phyloP scores from a whole-genome alignment of 768 basidiomycete species.

The Lentinula edodes region DNA sequence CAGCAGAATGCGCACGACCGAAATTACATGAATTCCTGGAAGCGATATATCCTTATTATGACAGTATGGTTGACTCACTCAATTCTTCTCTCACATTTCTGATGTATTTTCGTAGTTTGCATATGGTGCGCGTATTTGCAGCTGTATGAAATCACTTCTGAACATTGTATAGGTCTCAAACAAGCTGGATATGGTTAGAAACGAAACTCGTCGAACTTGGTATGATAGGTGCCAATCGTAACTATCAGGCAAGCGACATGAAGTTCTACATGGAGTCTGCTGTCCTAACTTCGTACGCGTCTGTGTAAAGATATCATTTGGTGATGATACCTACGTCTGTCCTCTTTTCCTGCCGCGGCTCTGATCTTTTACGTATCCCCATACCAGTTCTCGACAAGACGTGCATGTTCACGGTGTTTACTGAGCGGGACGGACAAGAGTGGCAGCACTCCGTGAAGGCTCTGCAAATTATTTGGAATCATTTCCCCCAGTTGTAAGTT shows the following conservation, averaged over 20 bases:
- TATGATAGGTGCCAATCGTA: conserved; percentile 67
- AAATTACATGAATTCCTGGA: conserved; percentile 81
- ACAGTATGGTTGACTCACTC: conserved; percentile 38
- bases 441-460: conserved; percentile 82
- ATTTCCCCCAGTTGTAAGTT: conserved; percentile 72
- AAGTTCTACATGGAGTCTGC: not conserved
- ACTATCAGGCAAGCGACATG: conserved; percentile 56
- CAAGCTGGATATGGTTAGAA: conserved; percentile 87
- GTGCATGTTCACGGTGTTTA: conserved; percentile 86
- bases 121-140: conserved; percentile 55
- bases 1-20: conserved; percentile 78
- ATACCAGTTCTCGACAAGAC: conserved; percentile 74
- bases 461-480: conserved; percentile 82
- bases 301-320: conserved; percentile 3
- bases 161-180: conserved; percentile 58
- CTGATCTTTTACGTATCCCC: not conserved
- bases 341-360: not conserved
- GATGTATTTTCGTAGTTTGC: conserved; percentile 40
- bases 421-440: conserved; percentile 61
- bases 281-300: not conserved
- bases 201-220: conserved; percentile 82
- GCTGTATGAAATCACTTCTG: no score
- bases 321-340: conserved; percentile 3
- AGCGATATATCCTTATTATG: conserved; percentile 75
- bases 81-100: not conserved